Evolutionary conservation across 768 basidiomycete species (phyloP), one percentile per base, ranked within the genome.

Genomic region (Lentinula sp.): DNA sequence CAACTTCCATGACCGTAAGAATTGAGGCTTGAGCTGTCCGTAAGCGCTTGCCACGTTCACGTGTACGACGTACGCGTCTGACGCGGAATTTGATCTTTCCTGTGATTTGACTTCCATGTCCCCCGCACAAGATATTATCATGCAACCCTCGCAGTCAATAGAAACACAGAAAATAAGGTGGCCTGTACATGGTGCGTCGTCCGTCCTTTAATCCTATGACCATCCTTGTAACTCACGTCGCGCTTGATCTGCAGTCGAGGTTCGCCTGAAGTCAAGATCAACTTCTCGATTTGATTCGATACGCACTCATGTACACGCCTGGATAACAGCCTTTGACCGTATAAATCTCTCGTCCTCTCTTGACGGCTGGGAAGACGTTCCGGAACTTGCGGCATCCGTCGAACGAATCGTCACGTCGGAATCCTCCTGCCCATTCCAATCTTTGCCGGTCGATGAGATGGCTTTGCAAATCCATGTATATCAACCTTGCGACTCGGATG

Each of bases 391-490:
- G 0, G 76, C 85, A 34, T 85, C 91, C 45, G 87, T 97, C 43
- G 91, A 96, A 61, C 80, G 78, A 52, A 89, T 98, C 59, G 73
- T 77, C 6, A 84, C 88, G 9, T 86, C 88, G 8, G 95, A 89
- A 70, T 85, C 84, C 1, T 69, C 86, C 54, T 87, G 83, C 71
- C 79, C 84, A n/a, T 76, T 77, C 11, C 72, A 74, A 21, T 77
- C 75, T 10, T 77, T 86, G 40, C 77, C 81, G 2, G 70, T 88
- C 57, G 80, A 82, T 18, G 82, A 88, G 61, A 80, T 85, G 56
- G 72, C 74, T 7, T 79, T 95, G 40, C 84, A 91, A 64, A 85
- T 97, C 59, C 92, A 99, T 68, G 85, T 97, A 13, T 99, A 98
- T 70, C 88, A 94, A 62, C 87, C 90, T 9, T 81, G 81, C 0